These are phyloP conservation scores for Oryza meridionalis DNA, from an alignment of 176 grass and related monocot species.

Conservation along the genomic window DNA sequence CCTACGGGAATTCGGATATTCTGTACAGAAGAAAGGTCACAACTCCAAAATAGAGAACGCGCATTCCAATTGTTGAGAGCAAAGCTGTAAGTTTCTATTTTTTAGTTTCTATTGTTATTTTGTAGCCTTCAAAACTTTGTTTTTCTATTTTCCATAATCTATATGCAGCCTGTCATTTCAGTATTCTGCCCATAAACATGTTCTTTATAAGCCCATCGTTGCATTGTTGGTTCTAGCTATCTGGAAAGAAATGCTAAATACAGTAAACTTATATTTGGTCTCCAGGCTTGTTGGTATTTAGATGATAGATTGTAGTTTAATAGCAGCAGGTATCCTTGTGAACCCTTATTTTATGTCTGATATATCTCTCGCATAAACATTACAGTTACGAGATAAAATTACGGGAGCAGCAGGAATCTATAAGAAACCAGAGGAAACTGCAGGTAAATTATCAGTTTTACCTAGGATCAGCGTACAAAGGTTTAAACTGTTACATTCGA, in stretches of 20 bases:
- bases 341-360: conserved; percentile 11
- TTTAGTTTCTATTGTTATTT: conserved; percentile 38
- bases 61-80: conserved; percentile 95
- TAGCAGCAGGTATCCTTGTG: conserved; percentile 19
- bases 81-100: conserved; percentile 76
- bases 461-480: conserved; percentile 1
- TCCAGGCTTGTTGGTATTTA: neutral
- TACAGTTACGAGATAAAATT: conserved; percentile 95
- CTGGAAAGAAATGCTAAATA: neutral
- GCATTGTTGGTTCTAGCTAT: conserved; percentile 10
- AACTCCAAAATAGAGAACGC: conserved; percentile 86
- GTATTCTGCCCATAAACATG: conserved; percentile 28
- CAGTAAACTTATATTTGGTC: neutral
- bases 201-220: conserved; percentile 21
- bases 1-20: conserved; percentile 97
- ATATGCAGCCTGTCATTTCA: neutral
- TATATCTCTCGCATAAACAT: conserved; percentile 42
- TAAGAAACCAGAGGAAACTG: conserved; percentile 88
- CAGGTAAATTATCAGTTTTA: conserved; percentile 62
- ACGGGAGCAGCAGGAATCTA: conserved; percentile 84
- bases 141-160: neutral
- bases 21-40: conserved; percentile 96
- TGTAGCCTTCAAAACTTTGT: neutral
- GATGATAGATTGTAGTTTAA: conserved; percentile 24
- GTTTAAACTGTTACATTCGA: neutral